phyloP scores from a whole-genome alignment of 2,329 filamentous ascomycete genomes.

The Emergomyces pasteurianus region DNA sequence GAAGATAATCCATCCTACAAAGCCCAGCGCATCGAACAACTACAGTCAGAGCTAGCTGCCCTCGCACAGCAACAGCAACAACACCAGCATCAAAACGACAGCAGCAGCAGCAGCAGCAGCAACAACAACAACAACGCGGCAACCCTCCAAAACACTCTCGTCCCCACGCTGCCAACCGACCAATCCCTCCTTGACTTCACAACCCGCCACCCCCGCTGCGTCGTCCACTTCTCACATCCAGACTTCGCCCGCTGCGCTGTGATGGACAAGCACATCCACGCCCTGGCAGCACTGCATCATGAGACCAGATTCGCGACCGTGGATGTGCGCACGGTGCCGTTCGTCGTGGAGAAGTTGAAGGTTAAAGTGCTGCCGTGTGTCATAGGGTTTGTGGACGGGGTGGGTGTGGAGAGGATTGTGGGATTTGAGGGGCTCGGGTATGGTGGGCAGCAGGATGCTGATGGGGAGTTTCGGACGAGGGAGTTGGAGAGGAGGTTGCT shows the following conservation, averaged over 20 bases:
- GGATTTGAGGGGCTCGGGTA: conserved; percentile 37
- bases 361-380: conserved; percentile 38
- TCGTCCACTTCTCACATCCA: conserved; percentile 53
- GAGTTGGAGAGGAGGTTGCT: conserved; percentile 33
- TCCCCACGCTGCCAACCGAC: conserved; percentile 37
- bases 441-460: conserved; percentile 25
- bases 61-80: conserved; percentile 33
- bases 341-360: conserved; percentile 36
- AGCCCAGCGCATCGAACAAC: conserved; percentile 46
- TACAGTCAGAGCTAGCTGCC: conserved; percentile 44
- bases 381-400: conserved; percentile 37
- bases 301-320: conserved; percentile 35
- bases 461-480: conserved; percentile 27
- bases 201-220: conserved; percentile 44
- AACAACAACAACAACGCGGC: background rate
- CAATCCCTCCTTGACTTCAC: conserved; percentile 49
- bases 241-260: conserved; percentile 51
- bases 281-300: conserved; percentile 28
- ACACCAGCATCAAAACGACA: conserved; percentile 33
- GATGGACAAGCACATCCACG: conserved; percentile 48
- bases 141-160: conserved; percentile 12
- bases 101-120: conserved; percentile 4
- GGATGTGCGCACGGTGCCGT: conserved; percentile 35
- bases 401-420: conserved; percentile 32
- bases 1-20: conserved; percentile 42